Conservation (phyloP, 192 early-diverging fungal species). For the Backusella parvicylindrica region DNA sequence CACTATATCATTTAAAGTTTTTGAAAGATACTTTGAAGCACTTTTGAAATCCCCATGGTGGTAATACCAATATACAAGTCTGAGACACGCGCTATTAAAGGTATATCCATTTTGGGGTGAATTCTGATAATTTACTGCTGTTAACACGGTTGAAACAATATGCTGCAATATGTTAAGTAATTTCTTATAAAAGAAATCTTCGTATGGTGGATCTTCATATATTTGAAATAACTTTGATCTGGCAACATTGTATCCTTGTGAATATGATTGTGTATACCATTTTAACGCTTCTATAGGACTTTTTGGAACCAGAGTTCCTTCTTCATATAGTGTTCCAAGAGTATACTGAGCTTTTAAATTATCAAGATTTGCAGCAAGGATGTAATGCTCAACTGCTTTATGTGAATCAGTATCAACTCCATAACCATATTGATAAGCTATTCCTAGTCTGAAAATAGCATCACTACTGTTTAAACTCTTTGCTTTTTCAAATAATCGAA, state of each 20-base stretch:
- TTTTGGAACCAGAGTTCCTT: not conserved
- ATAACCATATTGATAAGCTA: not conserved
- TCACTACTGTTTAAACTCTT: too few relatives aligned
- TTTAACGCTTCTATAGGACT: not conserved
- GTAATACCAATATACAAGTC: too few relatives aligned
- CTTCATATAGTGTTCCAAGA: not conserved
- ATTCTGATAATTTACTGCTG: too few relatives aligned
- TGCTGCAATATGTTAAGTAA: not conserved
- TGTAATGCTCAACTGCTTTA: not conserved
- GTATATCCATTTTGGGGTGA: too few relatives aligned
- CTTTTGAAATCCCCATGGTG: too few relatives aligned
- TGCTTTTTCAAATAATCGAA: too few relatives aligned
- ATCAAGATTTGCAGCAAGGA: not conserved
- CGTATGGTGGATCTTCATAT: not conserved
- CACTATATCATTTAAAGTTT: not conserved
- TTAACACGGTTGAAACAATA: too few relatives aligned
- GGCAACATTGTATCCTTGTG: not conserved
- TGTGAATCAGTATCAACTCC: not conserved
- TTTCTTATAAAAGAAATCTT: not conserved
- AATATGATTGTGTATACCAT: not conserved
- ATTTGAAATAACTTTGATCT: not conserved
- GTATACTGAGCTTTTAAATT: not conserved
- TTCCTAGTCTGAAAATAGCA: too few relatives aligned
- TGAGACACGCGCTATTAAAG: too few relatives aligned
- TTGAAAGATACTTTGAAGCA: not conserved